Base-by-base conservation (phyloP, 2,329 filamentous ascomycete genomes). In the Sporothrix mexicana region DNA sequence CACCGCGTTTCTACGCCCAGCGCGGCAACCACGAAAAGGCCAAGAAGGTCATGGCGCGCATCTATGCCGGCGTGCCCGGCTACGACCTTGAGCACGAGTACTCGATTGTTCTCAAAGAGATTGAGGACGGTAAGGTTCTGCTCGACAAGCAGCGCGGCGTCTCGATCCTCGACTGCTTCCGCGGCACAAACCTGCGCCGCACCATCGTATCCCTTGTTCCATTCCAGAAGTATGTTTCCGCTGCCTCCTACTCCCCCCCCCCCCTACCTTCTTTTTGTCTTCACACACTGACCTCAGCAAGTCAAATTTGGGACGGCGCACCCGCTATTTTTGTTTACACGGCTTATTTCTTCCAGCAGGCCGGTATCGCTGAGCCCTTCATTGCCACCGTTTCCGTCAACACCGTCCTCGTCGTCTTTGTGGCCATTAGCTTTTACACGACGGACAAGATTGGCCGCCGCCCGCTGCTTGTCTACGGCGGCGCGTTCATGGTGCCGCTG, bases 161-260 rank as follows among this genome's bases (percentile, higher is more conserved):
- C 15, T 36, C 71, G 1, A 20, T 72, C 1, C 64, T 72, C 1
- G 71, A 69, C 64, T 72, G 71, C 53, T 72, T 72, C 64, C 64
- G 71, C 17, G 71, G 71, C 15, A 72, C 64, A 9, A 72, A 72
- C 53, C 64, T 72, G n/a, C 71, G 71, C 25, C 71, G 71, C 5
- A 72, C 71, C 36, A 72, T 72, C 25, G 71, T 72, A 12, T 72
- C 71, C 1, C 71, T 72, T 12, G 71, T 72, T 23, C 71, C 71
- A 2, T 72, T 47, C 71, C 69, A 72, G 25, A 30, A 30, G 30
- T 30, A 30, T 30, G 30, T 30, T 30, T 30, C 30, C 30, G 30
- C 30, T 30, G 2, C n/a, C n/a, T 30, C 5, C 5, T 30, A 30
- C 5, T 30, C 5, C 5, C 2, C 5, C 5, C 5, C 5, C 5